phyloP scores from a whole-genome alignment of 1,284 basidiomycete genomes.

The Cryptococcus deneoformans region DNA sequence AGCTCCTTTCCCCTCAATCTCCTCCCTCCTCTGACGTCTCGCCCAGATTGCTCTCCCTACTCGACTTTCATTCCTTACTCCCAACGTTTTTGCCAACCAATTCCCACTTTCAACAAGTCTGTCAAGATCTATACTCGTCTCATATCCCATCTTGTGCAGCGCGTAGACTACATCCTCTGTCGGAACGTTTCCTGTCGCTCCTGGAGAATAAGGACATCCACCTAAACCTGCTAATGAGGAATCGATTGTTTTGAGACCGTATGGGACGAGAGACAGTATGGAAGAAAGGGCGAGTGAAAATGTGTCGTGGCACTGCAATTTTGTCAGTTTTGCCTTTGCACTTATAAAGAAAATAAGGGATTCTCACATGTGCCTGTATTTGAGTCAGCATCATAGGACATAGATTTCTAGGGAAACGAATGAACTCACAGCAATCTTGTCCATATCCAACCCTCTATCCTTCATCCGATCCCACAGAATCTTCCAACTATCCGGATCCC shows the following conservation, averaged over 20 bases:
- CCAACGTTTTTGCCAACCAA: constrained; percentile 70
- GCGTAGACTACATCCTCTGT: constrained; percentile 83
- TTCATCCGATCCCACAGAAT: constrained; percentile 69
- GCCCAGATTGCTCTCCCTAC: constrained; percentile 73
- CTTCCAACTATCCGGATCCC: constrained; percentile 65
- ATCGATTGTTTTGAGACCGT: constrained; percentile 55
- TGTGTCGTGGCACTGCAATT: constrained; percentile 79
- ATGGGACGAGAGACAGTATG: constrained; percentile 50
- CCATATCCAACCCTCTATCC: constrained; percentile 58
- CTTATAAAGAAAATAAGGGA: not conserved
- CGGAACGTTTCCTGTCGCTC: constrained; percentile 89
- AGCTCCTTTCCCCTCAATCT: not conserved
- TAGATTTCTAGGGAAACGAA: constrained; percentile 11
- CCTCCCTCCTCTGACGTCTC: constrained; percentile 22
- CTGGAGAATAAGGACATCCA: constrained; percentile 93
- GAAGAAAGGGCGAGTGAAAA: constrained; percentile 69
- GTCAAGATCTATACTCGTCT: constrained; percentile 64
- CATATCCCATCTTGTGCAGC: constrained; percentile 66
- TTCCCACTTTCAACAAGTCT: constrained; percentile 69
- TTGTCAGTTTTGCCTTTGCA: not conserved
- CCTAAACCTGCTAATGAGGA: constrained; percentile 80
- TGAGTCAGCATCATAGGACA: not conserved
- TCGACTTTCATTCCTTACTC: constrained; percentile 69
- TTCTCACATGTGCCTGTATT: not conserved
- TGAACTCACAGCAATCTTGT: constrained; percentile 63